Evolutionary conservation across 768 basidiomycete species (phyloP).

Genomic region (Hypholoma sublateritium): DNA sequence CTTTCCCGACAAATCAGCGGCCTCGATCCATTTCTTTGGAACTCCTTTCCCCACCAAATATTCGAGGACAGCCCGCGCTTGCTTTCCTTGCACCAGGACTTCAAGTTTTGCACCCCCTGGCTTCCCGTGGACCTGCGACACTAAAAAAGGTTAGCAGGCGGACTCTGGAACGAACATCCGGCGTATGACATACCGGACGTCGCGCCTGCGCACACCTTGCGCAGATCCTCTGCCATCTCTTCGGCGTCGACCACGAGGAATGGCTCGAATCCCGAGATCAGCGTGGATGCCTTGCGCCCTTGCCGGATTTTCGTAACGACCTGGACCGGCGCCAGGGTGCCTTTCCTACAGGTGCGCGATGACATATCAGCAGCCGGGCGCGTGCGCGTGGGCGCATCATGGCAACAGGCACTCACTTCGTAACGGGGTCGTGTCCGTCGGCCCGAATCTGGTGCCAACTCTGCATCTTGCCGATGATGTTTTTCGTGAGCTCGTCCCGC

Average conservation of each 20-base stretch:
- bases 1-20: constrained; percentile 45
- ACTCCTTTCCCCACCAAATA: constrained; percentile 70
- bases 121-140: constrained; percentile 61
- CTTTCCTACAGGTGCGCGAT: constrained; percentile 56
- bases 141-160: constrained; percentile 35
- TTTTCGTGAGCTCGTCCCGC: constrained; percentile 60
- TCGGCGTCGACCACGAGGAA: constrained; percentile 67
- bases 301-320: constrained; percentile 74
- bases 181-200: constrained; percentile 52
- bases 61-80: constrained; percentile 63
- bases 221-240: constrained; percentile 75
- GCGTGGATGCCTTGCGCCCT: constrained; percentile 74
- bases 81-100: constrained; percentile 86
- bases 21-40: constrained; percentile 80
- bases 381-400: background rate
- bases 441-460: constrained; percentile 65
- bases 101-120: constrained; percentile 51
- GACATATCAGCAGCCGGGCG: constrained; percentile 1
- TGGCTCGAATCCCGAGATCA: constrained; percentile 78
- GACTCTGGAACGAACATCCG: too few species aligned
- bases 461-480: constrained; percentile 69
- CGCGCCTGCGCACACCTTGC: constrained; percentile 74
- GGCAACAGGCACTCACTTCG: constrained; percentile 48
- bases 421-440: constrained; percentile 53
- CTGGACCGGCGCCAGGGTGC: constrained; percentile 66